A percentile compares a stretch with the other conserved stretches of the same genome.
phyloP scores from a whole-genome alignment of 192 early-diverging fungal species.

The Gonapodya prolifera region DNA sequence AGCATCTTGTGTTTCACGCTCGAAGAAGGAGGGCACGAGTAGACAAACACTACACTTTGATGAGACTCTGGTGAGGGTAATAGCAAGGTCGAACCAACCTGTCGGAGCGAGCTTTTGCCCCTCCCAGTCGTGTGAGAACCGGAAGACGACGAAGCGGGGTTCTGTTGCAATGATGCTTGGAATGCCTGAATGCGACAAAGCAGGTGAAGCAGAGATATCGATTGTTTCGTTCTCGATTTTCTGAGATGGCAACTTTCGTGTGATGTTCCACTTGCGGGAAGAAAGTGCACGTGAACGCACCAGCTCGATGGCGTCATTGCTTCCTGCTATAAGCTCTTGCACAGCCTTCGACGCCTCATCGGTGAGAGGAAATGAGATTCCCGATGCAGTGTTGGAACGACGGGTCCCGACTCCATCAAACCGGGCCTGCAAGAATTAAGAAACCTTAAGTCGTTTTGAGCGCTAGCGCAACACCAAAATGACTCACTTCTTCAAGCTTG shows the following conservation, averaged over 20 bases:
- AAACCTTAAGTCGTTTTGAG: too few species aligned
- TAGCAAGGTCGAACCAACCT: slow-evolving; percentile 22
- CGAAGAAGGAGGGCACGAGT: slow-evolving; percentile 66
- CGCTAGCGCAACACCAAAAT: too few species aligned
- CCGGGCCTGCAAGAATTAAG: too few species aligned
- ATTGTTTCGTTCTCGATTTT: slow-evolving; percentile 40
- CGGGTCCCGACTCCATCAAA: neutral
- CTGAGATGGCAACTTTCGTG: slow-evolving; percentile 16
- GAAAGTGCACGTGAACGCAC: too few species aligned
- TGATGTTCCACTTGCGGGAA: slow-evolving; percentile 2
- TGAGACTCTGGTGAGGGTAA: neutral
- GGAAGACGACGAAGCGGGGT: slow-evolving; percentile 65
- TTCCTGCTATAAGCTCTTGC: slow-evolving; percentile 25
- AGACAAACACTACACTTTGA: slow-evolving; percentile 58
- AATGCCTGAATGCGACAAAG: slow-evolving; percentile 23
- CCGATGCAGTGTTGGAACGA: slow-evolving; percentile 24
- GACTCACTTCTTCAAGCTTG: slow-evolving; percentile 38
- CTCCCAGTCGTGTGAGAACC: slow-evolving; percentile 28
- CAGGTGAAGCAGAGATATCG: slow-evolving; percentile 21
- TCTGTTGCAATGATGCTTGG: slow-evolving; percentile 28
- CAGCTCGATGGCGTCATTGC: slow-evolving; percentile 50
- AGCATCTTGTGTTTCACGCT: slow-evolving; percentile 86
- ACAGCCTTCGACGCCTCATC: slow-evolving; percentile 50
- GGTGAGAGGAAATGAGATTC: slow-evolving; percentile 47
- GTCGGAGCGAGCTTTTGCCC: slow-evolving; percentile 26